These are phyloP conservation scores for Aspergillus uvarum DNA, from an alignment of 2,329 filamentous ascomycete genomes.

Conservation along the genomic window DNA sequence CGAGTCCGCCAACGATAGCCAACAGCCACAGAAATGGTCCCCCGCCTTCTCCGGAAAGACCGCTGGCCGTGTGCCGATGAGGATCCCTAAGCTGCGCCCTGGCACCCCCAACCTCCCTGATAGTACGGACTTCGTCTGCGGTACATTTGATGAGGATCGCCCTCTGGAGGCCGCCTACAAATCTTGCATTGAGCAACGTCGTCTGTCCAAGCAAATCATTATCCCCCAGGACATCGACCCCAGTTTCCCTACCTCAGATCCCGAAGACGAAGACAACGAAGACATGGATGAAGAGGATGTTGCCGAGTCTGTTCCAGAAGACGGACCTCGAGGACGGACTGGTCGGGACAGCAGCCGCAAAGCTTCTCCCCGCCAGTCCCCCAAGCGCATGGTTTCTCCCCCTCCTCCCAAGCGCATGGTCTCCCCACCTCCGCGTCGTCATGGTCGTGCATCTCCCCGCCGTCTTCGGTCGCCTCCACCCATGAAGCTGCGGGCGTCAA, in stretches of 20 bases:
- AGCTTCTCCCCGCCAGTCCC: constrained; percentile 58
- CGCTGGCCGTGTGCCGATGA: constrained; percentile 39
- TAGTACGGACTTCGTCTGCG: constrained; percentile 98
- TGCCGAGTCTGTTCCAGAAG: constrained; percentile 52
- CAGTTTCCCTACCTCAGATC: constrained; percentile 92
- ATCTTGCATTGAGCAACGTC: constrained; percentile 76
- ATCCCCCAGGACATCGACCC: constrained; percentile 98
- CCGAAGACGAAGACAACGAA: constrained; percentile 82
- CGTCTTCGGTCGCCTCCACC: constrained; percentile 69
- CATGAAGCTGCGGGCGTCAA: constrained; percentile 50
- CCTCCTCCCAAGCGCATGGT: constrained; percentile 49
- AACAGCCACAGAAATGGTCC: constrained; percentile 26
- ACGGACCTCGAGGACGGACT: constrained; percentile 45
- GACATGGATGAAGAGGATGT: constrained; percentile 65
- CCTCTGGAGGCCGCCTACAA: constrained; percentile 93
- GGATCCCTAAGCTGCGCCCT: constrained; percentile 59
- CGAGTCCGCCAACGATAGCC: constrained; percentile 47
- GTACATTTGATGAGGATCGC: constrained; percentile 91
- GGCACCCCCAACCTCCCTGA: constrained; percentile 84
- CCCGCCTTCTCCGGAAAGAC: constrained; percentile 30
- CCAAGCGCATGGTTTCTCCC: constrained; percentile 60
- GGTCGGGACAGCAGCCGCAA: constrained; percentile 50
- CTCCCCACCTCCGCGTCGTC: constrained; percentile 54
- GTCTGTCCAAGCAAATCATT: constrained; percentile 74
- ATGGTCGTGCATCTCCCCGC: constrained; percentile 59